Evolutionary conservation across 768 basidiomycete species (phyloP).

Genomic region (Pilatotrama ljubarskyi): DNA sequence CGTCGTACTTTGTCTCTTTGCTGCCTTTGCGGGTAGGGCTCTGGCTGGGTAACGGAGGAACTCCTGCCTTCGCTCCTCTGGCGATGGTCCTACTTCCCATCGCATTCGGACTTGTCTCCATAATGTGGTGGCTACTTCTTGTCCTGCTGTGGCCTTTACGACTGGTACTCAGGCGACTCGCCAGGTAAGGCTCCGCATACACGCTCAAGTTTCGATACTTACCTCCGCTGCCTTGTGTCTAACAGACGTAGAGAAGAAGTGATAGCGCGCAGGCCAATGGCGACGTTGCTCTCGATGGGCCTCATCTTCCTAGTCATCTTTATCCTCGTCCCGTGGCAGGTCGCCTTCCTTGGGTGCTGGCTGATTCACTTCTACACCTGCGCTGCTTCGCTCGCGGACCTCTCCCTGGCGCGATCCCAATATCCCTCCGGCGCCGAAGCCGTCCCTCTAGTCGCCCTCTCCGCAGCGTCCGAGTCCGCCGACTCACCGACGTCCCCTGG

Average conservation of each 20-base stretch:
- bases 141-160: slow-evolving; percentile 50
- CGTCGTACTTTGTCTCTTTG: slow-evolving; percentile 47
- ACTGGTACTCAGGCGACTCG: slow-evolving; percentile 27
- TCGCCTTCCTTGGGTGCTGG: slow-evolving; percentile 85
- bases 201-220: too few relatives aligned
- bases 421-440: neutral
- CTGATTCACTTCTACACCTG: slow-evolving; percentile 74
- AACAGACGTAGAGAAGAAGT: slow-evolving; percentile 14
- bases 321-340: slow-evolving; percentile 86
- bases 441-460: neutral
- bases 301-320: slow-evolving; percentile 67
- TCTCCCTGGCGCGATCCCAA: neutral
- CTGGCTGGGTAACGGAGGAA: slow-evolving; percentile 62
- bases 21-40: slow-evolving; percentile 57
- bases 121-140: slow-evolving; percentile 57
- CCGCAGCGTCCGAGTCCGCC: neutral
- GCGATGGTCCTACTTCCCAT: slow-evolving; percentile 59
- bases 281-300: slow-evolving; percentile 57
- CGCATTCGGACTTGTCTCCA: slow-evolving; percentile 62
- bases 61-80: slow-evolving; percentile 47
- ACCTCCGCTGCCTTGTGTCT: neutral
- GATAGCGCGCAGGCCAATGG: slow-evolving; percentile 39
- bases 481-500: neutral
- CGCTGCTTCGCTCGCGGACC: slow-evolving; percentile 24
- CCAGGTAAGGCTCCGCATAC: slow-evolving; percentile 22